Base-by-base conservation (phyloP, 2,329 filamentous ascomycete species). In the Monascus ruber region DNA sequence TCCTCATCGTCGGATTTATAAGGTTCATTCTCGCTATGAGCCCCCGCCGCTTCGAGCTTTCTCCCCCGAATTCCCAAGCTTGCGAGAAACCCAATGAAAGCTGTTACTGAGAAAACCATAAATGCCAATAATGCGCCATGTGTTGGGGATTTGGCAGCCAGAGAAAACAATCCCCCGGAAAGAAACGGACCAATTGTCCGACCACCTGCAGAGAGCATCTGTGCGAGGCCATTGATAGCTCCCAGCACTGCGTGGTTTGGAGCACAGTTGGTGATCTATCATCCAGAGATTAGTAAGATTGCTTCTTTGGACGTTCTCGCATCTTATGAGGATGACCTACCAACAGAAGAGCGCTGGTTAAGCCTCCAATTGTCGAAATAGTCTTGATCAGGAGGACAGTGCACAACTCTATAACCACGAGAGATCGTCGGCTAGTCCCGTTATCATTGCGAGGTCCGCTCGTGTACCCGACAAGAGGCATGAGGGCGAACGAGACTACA, bases 141-240 rank as follows among this genome's bases (percentile, higher is more conserved):
- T 2, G 81, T 83, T 7, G 73, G 68, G 4, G 94, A 72, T 36
- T 75, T 73, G 0, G 78, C 81, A 0, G 86, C 81, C 1, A 89
- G 68, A 0, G 85, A 85, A 60, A 94, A 98, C 0, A 98, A 69
- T 0, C 80, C 80, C 0, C 91, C 91, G 0, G 87, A 91, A 0
- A 94, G 68, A 48, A 96, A 88, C 0, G 91, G 91, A 0, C 91
- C 91, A 0, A 86, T 75, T 33, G 88, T 87, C 43, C 91, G 79
- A 6, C 91, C 91, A 0, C 85, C 85, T 0, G 91, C 91, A 0
- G 86, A 94, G 0, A 98, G 76, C 0, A 87, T 94, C 62, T 98
- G 91, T 0, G 91, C 91, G 27, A 96, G 74, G 6, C 91, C 91
- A 54, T 98, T 95, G 25, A 98, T 72, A 0, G 85, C 87, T 3